Evolutionary conservation across 2,329 filamentous ascomycete genomes (phyloP), one percentile per base, ranked within the genome.

Genomic region (Calycina marina): DNA sequence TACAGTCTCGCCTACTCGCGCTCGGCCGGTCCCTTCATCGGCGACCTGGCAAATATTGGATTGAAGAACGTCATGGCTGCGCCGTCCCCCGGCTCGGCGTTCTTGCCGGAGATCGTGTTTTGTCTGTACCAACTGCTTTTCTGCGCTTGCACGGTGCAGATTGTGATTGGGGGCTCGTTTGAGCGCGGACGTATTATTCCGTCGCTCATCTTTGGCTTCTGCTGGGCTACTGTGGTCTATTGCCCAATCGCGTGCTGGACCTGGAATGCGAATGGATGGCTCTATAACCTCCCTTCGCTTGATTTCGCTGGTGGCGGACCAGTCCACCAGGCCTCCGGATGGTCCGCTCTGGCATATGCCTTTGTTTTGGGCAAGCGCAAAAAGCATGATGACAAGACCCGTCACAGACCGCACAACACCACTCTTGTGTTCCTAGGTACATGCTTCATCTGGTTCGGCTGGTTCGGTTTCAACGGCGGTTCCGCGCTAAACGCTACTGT

Each of bases 201-300:
- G 25, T 74, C 70, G 6, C 62, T 80, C 46, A 57, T 80, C 15
- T 81, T 76, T 40, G 59, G 63, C 14, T 69, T 76, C 48, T 65
- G 58, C 45, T 77, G 72, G 72, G 68, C 70, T 0, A 77, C 72
- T 0, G 60, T 76, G 34, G 72, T 77, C 3, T 77, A 77, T 52
- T 76, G 63, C 41, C 63, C 65, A 0, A 65, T 77, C 20, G 72
- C 72, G 0, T 72, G 65, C 54, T 77, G 72, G 71, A 73, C 70
- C 4, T 78, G 73, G 73, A 77, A 77, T 44, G 47, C 63, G n/a
- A 67, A 65, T 32, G 72, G 73, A 8, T 78, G 73, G 72, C 56
- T 77, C 1, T 74, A 59, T 51, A 67, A 73, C 14, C 61, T 77
- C 2, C 46, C 74, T 14, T 41, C 44, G 25, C 42, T 50, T 4